Percentiles rank a stretch among this genome's conserved stretches.
These are phyloP conservation scores for Adenanthera pavonina DNA, from an alignment of 306 rosid species.

Conservation along the genomic window DNA sequence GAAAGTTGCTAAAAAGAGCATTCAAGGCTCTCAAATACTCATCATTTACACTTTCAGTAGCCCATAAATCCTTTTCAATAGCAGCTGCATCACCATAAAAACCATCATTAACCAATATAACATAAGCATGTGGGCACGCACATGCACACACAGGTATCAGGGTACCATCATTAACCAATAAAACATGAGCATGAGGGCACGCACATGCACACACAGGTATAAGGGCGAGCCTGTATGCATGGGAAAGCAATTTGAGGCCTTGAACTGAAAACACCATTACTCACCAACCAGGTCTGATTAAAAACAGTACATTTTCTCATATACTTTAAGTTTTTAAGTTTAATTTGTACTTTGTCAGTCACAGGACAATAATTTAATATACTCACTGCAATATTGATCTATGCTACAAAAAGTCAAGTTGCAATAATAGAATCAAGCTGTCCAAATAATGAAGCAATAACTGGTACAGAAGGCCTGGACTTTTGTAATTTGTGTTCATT, in stretches of 20 bases:
- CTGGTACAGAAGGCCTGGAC: slow-evolving; percentile 9
- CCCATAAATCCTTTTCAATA: slow-evolving; percentile 96
- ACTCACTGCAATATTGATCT: slow-evolving; percentile 25
- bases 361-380: not conserved
- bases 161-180: too few species aligned
- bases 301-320: not conserved
- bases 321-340: slow-evolving; percentile 20
- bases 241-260: slow-evolving; percentile 26
- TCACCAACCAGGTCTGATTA: slow-evolving; percentile 15
- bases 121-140: not conserved
- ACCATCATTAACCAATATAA: slow-evolving; percentile 39
- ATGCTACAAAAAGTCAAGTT: slow-evolving; percentile 23
- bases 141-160: not conserved
- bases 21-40: slow-evolving; percentile 96
- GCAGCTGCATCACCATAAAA: slow-evolving; percentile 73
- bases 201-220: too few species aligned
- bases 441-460: slow-evolving; percentile 15
- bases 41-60: slow-evolving; percentile 91
- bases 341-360: not conserved
- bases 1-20: slow-evolving; percentile 89
- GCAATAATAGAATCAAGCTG: slow-evolving; percentile 25
- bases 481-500: slow-evolving; percentile 19
- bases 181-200: too few species aligned
- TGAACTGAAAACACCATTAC: slow-evolving; percentile 26
- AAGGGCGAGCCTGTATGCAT: slow-evolving; percentile 28